These are phyloP conservation scores for Tolypocladium cylindrosporum DNA, from an alignment of 2,329 filamentous ascomycete genomes.

Conservation along the genomic window DNA sequence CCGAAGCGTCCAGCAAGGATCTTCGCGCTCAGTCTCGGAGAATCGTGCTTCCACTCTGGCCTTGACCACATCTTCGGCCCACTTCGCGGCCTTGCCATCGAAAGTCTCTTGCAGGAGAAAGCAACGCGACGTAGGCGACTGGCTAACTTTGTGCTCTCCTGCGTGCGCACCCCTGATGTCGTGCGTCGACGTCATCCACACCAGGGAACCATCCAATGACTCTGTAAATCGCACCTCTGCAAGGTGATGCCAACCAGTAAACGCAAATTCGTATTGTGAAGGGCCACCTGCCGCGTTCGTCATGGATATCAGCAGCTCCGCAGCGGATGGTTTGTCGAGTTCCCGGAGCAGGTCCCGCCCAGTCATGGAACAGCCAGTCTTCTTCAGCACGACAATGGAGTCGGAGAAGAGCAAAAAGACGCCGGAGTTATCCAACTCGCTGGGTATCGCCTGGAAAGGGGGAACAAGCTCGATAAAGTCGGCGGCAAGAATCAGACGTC, in stretches of 20 bases:
- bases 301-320: conserved; percentile 52
- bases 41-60: conserved; percentile 81
- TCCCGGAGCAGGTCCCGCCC: conserved; percentile 75
- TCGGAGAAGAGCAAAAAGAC: conserved; percentile 82
- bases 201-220: conserved; percentile 50
- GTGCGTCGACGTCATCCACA: conserved; percentile 59
- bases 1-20: conserved; percentile 69
- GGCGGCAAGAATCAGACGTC: conserved; percentile 69
- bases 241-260: conserved; percentile 62
- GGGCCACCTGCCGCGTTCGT: conserved; percentile 52
- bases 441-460: conserved; percentile 47
- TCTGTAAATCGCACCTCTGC: conserved; percentile 65
- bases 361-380: conserved; percentile 51
- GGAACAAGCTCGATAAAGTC: conserved; percentile 71
- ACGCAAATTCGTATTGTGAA: conserved; percentile 60
- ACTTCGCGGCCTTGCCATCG: conserved; percentile 65
- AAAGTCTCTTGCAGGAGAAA: conserved; percentile 67
- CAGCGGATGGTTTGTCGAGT: conserved; percentile 67
- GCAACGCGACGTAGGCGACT: conserved; percentile 50
- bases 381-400: conserved; percentile 66
- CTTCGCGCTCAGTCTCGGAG: conserved; percentile 72
- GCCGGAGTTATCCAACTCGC: conserved; percentile 43
- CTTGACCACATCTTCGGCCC: conserved; percentile 78
- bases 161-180: conserved; percentile 47
- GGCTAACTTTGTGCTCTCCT: conserved; percentile 28